phyloP scores from a whole-genome alignment of 1,284 basidiomycete species.

The Cystobasidiaceae sp. region DNA sequence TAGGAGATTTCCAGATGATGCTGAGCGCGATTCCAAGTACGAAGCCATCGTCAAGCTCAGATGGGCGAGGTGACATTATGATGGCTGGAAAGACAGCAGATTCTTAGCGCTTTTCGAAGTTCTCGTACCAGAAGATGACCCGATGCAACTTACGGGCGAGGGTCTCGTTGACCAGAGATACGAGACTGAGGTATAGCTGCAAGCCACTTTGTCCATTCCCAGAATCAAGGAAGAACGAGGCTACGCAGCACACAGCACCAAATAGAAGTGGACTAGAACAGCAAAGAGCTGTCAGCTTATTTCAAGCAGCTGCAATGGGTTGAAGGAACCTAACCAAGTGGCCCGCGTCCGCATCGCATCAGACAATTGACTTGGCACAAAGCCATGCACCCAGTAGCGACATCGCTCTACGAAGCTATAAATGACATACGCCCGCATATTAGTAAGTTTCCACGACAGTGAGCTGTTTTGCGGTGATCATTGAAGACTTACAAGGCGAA shows the following conservation, averaged over 20 bases:
- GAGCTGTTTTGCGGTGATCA: not conserved
- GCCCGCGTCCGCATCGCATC: constrained; percentile 13
- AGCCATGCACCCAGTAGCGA: constrained; percentile 29
- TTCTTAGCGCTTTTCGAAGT: too few relatives aligned
- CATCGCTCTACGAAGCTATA: constrained; percentile 27
- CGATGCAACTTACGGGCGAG: constrained; percentile 22
- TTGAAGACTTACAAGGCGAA: constrained; percentile 20
- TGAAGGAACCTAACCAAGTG: not conserved
- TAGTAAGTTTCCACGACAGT: not conserved
- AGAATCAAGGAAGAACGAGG: constrained; percentile 21
- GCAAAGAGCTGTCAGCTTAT: too few relatives aligned
- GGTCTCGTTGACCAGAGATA: constrained; percentile 27
- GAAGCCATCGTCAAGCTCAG: constrained; percentile 27
- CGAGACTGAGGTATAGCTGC: constrained; percentile 22
- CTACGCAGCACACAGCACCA: constrained; percentile 16
- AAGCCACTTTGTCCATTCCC: constrained; percentile 9
- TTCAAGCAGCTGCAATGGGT: too few relatives aligned
- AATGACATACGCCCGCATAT: not conserved
- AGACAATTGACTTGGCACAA: constrained; percentile 15
- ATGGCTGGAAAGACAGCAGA: too few relatives aligned
- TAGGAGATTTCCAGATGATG: constrained; percentile 28
- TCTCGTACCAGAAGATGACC: too few relatives aligned
- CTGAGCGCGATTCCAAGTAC: constrained; percentile 24
- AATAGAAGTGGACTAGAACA: constrained; percentile 16
- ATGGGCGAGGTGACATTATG: constrained; percentile 23